Conservation (phyloP, 331 rosid species). For the Telfairia occidentalis region DNA sequence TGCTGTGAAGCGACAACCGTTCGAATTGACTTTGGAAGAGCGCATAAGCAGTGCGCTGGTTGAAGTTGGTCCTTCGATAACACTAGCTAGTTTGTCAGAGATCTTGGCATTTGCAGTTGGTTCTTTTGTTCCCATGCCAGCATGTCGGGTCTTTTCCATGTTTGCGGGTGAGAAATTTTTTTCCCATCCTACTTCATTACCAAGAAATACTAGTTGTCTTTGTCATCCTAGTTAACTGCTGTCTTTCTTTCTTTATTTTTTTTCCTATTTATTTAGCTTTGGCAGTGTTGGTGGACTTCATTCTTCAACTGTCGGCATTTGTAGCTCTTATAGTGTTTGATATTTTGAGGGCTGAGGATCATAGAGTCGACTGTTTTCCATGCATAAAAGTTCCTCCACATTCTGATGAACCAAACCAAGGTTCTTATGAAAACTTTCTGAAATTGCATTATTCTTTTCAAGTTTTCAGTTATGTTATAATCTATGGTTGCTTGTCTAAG, state of each 20-base stretch:
- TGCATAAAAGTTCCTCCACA: constrained; percentile 54
- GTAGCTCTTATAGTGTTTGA: constrained; percentile 76
- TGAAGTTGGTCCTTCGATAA: constrained; percentile 94
- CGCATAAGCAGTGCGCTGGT: constrained; percentile 71
- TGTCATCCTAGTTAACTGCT: neutral
- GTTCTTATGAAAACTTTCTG: constrained; percentile 23
- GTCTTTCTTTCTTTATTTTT: constrained; percentile 13
- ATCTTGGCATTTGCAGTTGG: constrained; percentile 94
- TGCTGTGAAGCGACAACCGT: constrained; percentile 76
- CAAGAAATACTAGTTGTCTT: neutral
- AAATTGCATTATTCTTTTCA: neutral
- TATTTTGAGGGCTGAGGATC: constrained; percentile 67
- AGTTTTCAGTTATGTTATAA: neutral
- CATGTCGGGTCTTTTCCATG: constrained; percentile 98
- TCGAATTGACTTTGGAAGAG: constrained; percentile 56
- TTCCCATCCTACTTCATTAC: neutral
- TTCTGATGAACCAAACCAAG: constrained; percentile 44
- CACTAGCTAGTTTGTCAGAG: constrained; percentile 88
- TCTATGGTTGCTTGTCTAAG: neutral
- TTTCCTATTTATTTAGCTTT: constrained; percentile 38
- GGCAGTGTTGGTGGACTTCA: constrained; percentile 91
- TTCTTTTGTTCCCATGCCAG: constrained; percentile 88
- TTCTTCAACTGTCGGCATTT: constrained; percentile 88
- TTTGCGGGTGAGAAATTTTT: constrained; percentile 58
- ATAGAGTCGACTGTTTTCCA: constrained; percentile 82